Base-by-base conservation (phyloP, 495 filamentous ascomycete species). In the Tuber magnatum region DNA sequence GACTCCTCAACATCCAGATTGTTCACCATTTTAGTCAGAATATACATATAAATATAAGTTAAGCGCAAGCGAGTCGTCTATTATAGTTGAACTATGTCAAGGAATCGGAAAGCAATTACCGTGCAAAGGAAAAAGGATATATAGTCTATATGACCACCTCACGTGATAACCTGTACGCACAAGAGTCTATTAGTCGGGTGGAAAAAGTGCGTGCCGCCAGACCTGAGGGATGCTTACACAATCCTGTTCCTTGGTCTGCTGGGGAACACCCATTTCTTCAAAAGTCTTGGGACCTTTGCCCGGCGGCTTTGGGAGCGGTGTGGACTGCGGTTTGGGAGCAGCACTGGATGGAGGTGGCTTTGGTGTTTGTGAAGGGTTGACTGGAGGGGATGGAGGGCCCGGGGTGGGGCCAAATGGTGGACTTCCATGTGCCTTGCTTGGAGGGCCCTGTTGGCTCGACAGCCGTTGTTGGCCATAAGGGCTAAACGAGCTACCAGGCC, bases 261-360 rank as follows among this genome's bases (percentile, higher is more conserved):
- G 86, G 22, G 93, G 92, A 78, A 99, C 93, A 72, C 94, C 94
- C 95, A 99, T 99, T 82, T 94, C 94, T 81, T 97, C 94, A 82
- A 99, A 99, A 4, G 95, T 99, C 83, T 96, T 93, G 6, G 95
- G 95, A 16, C 96, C 95, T 82, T 93, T 92, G 70, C 90, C 89
- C 32, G 90, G 88, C 40, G 87, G 87, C 72, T 86, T 87, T 56
- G 81, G 81, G 22, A 85, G 83, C 24, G 84, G 83, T 41, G 84
- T 80, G 51, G 83, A 78, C 16, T 78, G 76, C 65, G 82, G 78
- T 51, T 81, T 78, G 48, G 80, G 72, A 28, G 82, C 80, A 71
- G 83, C 78, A 14, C 78, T 77, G 14, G 61, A 65, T 32, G 82
- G 79, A 32, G 78, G 75, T 43, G 85, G 76, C 61, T 76, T 79